A percentile compares a stretch with the other conserved stretches of the same genome.
These are phyloP conservation scores for Suillus placidus DNA, from an alignment of 768 basidiomycete species.

Conservation along the genomic window DNA sequence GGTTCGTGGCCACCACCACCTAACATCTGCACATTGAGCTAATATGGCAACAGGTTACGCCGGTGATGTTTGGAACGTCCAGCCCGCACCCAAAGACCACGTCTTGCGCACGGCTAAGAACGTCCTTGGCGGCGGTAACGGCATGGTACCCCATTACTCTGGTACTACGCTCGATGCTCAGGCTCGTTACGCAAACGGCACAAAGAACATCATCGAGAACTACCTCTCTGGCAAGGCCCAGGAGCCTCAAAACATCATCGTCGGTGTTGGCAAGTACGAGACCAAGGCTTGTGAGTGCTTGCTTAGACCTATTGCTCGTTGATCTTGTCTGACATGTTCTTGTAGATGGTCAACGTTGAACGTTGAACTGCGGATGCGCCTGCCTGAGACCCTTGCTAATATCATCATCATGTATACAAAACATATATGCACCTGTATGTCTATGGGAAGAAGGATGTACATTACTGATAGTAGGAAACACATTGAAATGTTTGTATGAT, in stretches of 20 bases:
- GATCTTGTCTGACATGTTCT: slow-evolving; percentile 1
- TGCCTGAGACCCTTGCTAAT: neutral
- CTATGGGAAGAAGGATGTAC: neutral
- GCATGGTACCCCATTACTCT: slow-evolving; percentile 87
- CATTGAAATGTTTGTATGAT: neutral
- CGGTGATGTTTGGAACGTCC: slow-evolving; percentile 82
- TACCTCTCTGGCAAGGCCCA: slow-evolving; percentile 67
- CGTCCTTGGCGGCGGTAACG: slow-evolving; percentile 82
- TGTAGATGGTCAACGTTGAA: slow-evolving; percentile 16
- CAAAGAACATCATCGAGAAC: slow-evolving; percentile 70
- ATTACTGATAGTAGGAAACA: neutral
- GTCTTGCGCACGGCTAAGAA: slow-evolving; percentile 85
- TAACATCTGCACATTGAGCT: neutral
- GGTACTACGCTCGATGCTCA: slow-evolving; percentile 92
- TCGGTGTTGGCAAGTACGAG: slow-evolving; percentile 61
- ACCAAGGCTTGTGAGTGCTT: slow-evolving; percentile 46
- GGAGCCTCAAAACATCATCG: slow-evolving; percentile 80
- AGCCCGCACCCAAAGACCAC: slow-evolving; percentile 87
- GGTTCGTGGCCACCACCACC: slow-evolving; percentile 38
- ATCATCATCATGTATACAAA: neutral
- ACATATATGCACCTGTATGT: neutral
- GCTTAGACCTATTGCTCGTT: neutral
- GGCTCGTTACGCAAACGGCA: slow-evolving; percentile 78
- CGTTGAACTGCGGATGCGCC: neutral
- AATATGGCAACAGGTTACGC: slow-evolving; percentile 30